Conservation (phyloP, 176 grass and related monocot species). For the Puya raimondii region DNA sequence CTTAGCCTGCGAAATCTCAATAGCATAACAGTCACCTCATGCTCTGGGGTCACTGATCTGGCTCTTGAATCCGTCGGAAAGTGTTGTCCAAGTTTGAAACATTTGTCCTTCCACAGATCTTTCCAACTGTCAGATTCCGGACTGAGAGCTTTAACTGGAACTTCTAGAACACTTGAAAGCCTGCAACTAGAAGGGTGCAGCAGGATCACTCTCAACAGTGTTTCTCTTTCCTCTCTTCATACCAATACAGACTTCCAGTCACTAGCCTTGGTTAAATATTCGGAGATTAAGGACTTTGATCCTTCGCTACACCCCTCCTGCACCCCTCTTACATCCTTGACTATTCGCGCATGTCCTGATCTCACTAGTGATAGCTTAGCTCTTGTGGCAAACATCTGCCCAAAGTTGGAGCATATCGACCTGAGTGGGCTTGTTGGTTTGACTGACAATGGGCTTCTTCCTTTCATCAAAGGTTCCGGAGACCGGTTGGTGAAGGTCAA, state of each 20-base stretch:
- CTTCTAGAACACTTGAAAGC: conserved; percentile 45
- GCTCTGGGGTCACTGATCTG: conserved; percentile 63
- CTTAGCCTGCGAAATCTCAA: conserved; percentile 74
- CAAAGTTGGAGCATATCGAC: conserved; percentile 60
- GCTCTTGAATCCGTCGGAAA: conserved; percentile 53
- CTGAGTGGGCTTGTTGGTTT: conserved; percentile 55
- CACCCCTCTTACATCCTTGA: conserved; percentile 47
- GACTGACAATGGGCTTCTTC: conserved; percentile 59
- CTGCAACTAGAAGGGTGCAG: conserved; percentile 75
- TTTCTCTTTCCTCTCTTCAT: conserved; percentile 45
- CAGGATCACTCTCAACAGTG: conserved; percentile 50
- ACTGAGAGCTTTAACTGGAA: conserved; percentile 46
- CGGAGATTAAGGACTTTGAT: conserved; percentile 63
- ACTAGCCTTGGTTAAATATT: conserved; percentile 66
- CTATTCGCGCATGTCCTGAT: conserved; percentile 63
- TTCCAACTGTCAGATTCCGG: conserved; percentile 48
- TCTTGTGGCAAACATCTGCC: conserved; percentile 71
- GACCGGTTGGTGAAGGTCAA: conserved; percentile 67
- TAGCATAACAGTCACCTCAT: conserved; percentile 43
- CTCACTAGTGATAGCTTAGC: conserved; percentile 73
- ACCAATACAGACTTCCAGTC: conserved; percentile 59
- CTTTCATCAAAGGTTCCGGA: conserved; percentile 51
- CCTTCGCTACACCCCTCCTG: conserved; percentile 55
- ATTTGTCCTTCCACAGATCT: conserved; percentile 54
- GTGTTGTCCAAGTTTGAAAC: conserved; percentile 67